phyloP scores from a whole-genome alignment of 2,329 filamentous ascomycete genomes.

The Plenodomus tracheiphilus region DNA sequence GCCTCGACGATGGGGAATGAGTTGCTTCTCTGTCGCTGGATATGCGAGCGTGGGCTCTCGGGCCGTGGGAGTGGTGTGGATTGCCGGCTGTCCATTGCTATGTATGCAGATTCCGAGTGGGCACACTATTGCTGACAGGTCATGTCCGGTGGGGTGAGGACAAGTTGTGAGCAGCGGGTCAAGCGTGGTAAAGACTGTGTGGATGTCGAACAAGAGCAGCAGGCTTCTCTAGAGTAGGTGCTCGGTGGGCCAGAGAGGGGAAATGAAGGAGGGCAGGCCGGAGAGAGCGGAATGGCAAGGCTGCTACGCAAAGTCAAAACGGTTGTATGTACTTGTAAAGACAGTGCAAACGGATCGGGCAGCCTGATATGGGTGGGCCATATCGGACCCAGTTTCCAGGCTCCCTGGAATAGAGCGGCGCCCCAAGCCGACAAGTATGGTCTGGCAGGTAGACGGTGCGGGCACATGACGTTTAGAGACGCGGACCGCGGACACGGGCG shows the following conservation, averaged over 20 bases:
- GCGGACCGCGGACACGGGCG: constrained; percentile 23
- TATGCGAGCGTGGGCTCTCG: constrained; percentile 24
- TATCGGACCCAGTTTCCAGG: constrained; percentile 14
- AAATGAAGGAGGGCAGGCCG: constrained; percentile 9
- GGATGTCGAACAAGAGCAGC: background rate
- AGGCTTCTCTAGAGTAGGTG: background rate
- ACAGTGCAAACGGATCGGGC: constrained; percentile 29
- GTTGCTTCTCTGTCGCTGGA: constrained; percentile 40
- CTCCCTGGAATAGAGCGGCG: constrained; percentile 30
- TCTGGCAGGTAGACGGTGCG: constrained; percentile 16
- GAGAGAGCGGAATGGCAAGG: constrained; percentile 15
- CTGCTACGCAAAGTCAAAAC: constrained; percentile 25
- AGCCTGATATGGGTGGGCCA: constrained; percentile 32
- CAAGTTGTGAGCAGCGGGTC: background rate
- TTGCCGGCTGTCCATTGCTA: constrained; percentile 36
- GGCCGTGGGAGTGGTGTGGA: constrained; percentile 22
- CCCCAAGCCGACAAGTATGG: constrained; percentile 16
- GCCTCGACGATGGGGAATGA: constrained; percentile 41
- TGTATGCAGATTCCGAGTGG: constrained; percentile 18
- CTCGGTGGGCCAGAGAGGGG: constrained; percentile 3
- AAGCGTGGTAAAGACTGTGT: background rate
- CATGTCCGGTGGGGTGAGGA: constrained; percentile 25
- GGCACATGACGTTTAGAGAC: constrained; percentile 43
- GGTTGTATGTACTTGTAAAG: constrained; percentile 8
- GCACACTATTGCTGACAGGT: constrained; percentile 16